A percentile compares a stretch with the other conserved stretches of the same genome.
phyloP scores from a whole-genome alignment of 2,329 filamentous ascomycete genomes.

The Sarocladium kiliense region DNA sequence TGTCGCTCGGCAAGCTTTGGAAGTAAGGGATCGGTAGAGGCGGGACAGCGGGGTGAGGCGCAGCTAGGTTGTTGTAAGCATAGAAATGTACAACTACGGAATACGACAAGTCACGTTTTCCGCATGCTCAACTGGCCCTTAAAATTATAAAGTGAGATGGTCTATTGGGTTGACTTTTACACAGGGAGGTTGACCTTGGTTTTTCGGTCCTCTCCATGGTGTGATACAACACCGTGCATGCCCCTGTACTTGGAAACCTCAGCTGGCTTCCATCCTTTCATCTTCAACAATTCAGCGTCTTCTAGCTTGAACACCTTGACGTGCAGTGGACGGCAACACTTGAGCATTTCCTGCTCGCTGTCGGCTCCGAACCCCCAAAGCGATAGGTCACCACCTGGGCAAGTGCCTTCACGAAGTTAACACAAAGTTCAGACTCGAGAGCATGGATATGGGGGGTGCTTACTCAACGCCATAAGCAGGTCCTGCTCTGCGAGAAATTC shows the following conservation, averaged over 20 bases:
- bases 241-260: constrained; percentile 58
- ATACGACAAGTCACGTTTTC: constrained; percentile 1
- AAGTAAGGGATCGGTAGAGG: constrained; percentile 27
- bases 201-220: constrained; percentile 4
- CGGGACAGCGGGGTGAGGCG: not conserved
- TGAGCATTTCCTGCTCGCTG: constrained; percentile 62
- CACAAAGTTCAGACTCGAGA: not conserved
- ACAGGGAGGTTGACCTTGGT: not conserved
- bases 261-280: constrained; percentile 57
- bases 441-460: constrained; percentile 15
- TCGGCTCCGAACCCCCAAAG: constrained; percentile 74
- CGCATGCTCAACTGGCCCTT: not conserved
- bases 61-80: constrained; percentile 23
- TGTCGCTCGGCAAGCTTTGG: constrained; percentile 80
- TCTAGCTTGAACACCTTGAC: constrained; percentile 66
- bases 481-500: constrained; percentile 80
- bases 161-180: not conserved
- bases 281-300: constrained; percentile 45
- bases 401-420: constrained; percentile 46
- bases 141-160: not conserved
- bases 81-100: constrained; percentile 15
- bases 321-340: constrained; percentile 67
- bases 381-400: constrained; percentile 75
- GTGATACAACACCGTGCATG: constrained; percentile 54
- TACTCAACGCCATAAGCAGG: constrained; percentile 56